Conservation (phyloP, 371 early-diverging fungal genomes). For the Mucor sp. region DNA sequence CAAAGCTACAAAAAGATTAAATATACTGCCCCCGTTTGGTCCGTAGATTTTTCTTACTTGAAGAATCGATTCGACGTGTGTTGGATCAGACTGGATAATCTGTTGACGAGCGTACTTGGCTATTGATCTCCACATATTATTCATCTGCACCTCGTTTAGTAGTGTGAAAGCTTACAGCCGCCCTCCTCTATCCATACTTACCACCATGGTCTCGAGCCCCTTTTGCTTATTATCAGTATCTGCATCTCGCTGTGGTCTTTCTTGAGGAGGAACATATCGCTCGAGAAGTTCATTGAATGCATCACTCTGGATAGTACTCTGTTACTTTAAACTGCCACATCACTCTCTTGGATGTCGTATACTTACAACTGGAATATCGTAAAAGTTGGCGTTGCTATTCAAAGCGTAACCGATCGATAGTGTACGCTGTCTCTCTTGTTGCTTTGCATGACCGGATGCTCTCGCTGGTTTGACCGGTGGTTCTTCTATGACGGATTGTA, state of each 20-base stretch:
- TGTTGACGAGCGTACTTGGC: conserved; percentile 59
- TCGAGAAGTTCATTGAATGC: conserved; percentile 57
- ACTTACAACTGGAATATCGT: conserved; percentile 61
- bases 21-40: not conserved
- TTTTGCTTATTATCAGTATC: conserved; percentile 37
- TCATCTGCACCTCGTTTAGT: conserved; percentile 34
- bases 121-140: conserved; percentile 61
- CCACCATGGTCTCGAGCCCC: conserved; percentile 37
- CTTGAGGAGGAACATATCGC: conserved; percentile 54
- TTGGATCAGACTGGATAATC: conserved; percentile 47
- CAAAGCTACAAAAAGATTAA: conserved; percentile 39
- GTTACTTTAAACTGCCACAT: not conserved
- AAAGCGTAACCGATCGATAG: conserved; percentile 29
- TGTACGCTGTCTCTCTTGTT: conserved; percentile 17
- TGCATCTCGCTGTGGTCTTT: conserved; percentile 50
- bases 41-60: conserved; percentile 16
- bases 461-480: conserved; percentile 12
- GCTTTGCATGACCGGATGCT: not conserved
- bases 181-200: not conserved
- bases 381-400: conserved; percentile 52
- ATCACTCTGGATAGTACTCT: conserved; percentile 39
- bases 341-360: not conserved
- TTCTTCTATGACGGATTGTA: conserved; percentile 4
- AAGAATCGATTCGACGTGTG: conserved; percentile 33
- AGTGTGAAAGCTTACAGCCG: not conserved